Percentiles rank a stretch among this genome's conserved stretches.
phyloP scores from a whole-genome alignment of 768 basidiomycete species.

The Xerocomus spinulosus region DNA sequence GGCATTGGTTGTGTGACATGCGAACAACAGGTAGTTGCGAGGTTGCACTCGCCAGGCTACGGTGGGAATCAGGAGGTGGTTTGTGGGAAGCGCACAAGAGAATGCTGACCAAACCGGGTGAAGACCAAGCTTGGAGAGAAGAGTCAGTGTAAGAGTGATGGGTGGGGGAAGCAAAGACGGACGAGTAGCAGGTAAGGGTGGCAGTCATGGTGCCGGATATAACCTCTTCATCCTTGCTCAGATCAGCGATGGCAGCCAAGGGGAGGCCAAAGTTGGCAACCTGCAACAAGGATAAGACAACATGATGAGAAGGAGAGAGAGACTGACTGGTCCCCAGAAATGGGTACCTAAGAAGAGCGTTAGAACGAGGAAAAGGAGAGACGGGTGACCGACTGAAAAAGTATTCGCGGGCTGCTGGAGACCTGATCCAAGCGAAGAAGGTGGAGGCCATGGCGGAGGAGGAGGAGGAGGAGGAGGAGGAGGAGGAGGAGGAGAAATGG shows the following conservation, averaged over 20 bases:
- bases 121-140: slow-evolving; percentile 59
- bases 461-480: background rate
- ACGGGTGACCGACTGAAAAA: slow-evolving; percentile 73
- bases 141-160: slow-evolving; percentile 8
- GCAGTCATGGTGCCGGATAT: slow-evolving; percentile 98
- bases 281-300: slow-evolving; percentile 37
- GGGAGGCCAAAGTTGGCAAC: slow-evolving; percentile 99
- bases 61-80: slow-evolving; percentile 5
- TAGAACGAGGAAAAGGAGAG: slow-evolving; percentile 6
- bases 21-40: slow-evolving; percentile 93
- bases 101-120: slow-evolving; percentile 79
- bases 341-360: slow-evolving; percentile 67
- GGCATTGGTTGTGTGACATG: slow-evolving; percentile 89
- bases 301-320: slow-evolving; percentile 4
- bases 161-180: slow-evolving; percentile 35
- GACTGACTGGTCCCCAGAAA: slow-evolving; percentile 94
- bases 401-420: slow-evolving; percentile 88
- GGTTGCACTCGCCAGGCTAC: slow-evolving; percentile 93
- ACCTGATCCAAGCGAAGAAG: slow-evolving; percentile 86
- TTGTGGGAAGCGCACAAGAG: background rate
- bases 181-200: slow-evolving; percentile 90
- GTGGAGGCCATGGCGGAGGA: slow-evolving; percentile 63
- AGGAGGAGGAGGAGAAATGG: background rate
- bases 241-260: slow-evolving; percentile 85
- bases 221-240: slow-evolving; percentile 90